Base-by-base conservation (phyloP, 2,329 filamentous ascomycete species). In the Cylindrodendrum hubeiense region DNA sequence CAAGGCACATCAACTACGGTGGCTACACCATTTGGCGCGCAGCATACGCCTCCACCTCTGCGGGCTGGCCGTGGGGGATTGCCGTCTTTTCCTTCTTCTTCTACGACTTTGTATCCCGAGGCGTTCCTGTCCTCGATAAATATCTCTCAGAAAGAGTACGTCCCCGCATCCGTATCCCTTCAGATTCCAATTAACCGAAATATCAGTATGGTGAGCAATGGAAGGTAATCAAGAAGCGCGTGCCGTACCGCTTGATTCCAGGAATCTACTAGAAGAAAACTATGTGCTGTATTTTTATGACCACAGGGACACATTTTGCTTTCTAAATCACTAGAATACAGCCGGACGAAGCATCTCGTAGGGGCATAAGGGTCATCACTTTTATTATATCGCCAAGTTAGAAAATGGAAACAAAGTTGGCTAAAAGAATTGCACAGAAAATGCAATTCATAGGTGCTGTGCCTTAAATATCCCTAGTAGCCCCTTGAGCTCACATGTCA, bases 21-120 rank as follows among this genome's bases (percentile, higher is more conserved):
- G 44, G 22, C 1, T 28, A 47, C 22, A 47, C 44, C 13, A n/a
- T 47, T 26, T 47, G 44, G 44, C 22, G 5, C 12, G 44, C 44
- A 4, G 13, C 44, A 0, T 79, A 77, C 52, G 22, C 44, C 13
- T 12, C 17, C 4, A 26, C 44, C 26, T n/a, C 44, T 17, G 22
- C 21, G 3, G 44, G 44, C 6, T 47, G 44, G 22, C 22, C 15
- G 13, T 28, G 44, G 44, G 43, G 22, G 8, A 15, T 47, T 15
- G 5, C 44, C 5, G 44, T 47, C 22, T 28, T 47, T 9, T 26
- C 44, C 3, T 26, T 28, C n/a, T 47, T 47, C 44, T 47, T 47
- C 22, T 47, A 47, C 13, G 44, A 47, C 22, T 47, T 28, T 26
- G 22, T 15, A 10, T 47, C 4, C 9, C 15, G 44, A 28, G 44